Evolutionary conservation across 306 rosid species (phyloP), one percentile per base, ranked within the genome.

Genomic region (Vigna radiata): DNA sequence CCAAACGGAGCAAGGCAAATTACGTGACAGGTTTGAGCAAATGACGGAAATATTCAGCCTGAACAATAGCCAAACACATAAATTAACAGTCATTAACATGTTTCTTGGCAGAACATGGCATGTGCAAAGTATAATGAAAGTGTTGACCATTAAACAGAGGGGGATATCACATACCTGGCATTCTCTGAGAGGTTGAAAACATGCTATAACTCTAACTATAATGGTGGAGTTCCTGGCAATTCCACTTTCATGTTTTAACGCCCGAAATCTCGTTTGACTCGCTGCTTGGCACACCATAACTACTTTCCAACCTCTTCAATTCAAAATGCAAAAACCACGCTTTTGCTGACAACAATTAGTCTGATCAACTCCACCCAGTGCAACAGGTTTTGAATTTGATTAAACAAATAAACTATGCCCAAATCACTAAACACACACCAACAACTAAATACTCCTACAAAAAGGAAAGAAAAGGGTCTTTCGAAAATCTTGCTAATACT

Each of bases 261-360:
- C 96, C 85, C 98, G 96, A 91, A 93, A 93, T 93, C 89, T 93
- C 80, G 98, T 93, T 86, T 93, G 96, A 79, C 91, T 71, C 52
- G 98, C 98, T 80, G 98, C 91, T 91, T 93, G 97, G 96, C 98
- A 75, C 79, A 91, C 98, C 98, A 93, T 91, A 87, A 91, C 97
- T 93, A 93, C 86, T 82, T 71, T 83, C 88, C 78, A 71, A 77
- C 90, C 96, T 61, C 93, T 61, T 41, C 83, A 79, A 79, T 86
- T 87, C 70, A 79, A 81, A 74, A 70, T 9, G 44, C 73, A 79
- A 63, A 74, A 65, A 78, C 77, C 81, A 75, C 83, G 76, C 77
- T 71, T 77, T 88, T 85, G 82, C 77, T 49, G 36, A 83, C 59
- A 58, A 77, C 76, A 86, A 74, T 12, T 69, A 33, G 49, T 81